Evolutionary conservation across 352 stramenopile genomes (phyloP).

Genomic region (Phytophthora quininea): DNA sequence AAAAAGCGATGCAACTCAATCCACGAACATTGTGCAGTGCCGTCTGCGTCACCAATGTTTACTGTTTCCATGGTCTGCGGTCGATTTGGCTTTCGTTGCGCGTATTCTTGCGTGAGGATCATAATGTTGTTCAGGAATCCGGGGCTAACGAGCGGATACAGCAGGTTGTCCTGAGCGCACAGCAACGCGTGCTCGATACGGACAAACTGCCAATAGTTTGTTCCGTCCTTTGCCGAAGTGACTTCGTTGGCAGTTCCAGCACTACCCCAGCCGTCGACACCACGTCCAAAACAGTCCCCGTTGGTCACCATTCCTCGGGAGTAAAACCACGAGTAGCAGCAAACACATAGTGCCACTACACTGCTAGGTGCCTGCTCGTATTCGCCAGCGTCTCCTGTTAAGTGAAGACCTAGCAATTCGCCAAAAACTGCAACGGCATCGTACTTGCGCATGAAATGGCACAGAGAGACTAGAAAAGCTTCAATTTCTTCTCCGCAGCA

Average conservation of each 20-base stretch:
- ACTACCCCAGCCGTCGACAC: constrained; percentile 6
- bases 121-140: constrained; percentile 65
- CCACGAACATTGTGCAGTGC: constrained; percentile 23
- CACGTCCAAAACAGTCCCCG: constrained; percentile 32
- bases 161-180: constrained; percentile 71
- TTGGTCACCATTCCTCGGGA: constrained; percentile 66
- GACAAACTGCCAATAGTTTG: constrained; percentile 70
- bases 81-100: constrained; percentile 36
- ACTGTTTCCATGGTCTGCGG: constrained; percentile 11
- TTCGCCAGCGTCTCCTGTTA: constrained; percentile 27
- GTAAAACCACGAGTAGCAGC: constrained; percentile 65
- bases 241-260: constrained; percentile 10
- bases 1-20: constrained; percentile 76
- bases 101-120: constrained; percentile 56
- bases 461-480: constrained; percentile 69
- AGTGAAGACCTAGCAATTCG: constrained; percentile 66
- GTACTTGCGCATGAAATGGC: constrained; percentile 49
- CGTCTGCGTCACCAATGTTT: constrained; percentile 7
- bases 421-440: constrained; percentile 73
- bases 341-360: constrained; percentile 63
- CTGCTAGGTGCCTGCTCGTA: constrained; percentile 44
- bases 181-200: constrained; percentile 53
- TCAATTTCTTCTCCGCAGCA: constrained; percentile 66
- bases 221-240: constrained; percentile 17
- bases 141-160: constrained; percentile 75